These are phyloP conservation scores for Cajanus cajan DNA, from an alignment of 306 rosid genomes.

Conservation along the genomic window DNA sequence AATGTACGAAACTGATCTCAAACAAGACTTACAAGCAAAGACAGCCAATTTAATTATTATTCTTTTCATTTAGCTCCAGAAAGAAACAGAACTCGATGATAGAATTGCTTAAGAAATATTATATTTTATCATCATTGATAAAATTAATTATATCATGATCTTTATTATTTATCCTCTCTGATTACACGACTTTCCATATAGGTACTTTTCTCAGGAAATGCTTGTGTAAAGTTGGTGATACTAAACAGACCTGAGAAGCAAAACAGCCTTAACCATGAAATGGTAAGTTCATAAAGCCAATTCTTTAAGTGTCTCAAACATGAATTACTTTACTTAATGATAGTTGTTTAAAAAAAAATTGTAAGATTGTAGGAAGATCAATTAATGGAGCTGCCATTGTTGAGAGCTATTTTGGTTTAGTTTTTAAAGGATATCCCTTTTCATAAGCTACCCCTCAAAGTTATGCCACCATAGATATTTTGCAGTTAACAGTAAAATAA, in stretches of 20 bases:
- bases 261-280: slow-evolving; percentile 19
- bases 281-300: slow-evolving; percentile 8
- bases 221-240: slow-evolving; percentile 10
- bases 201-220: slow-evolving; percentile 31
- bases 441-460: not conserved
- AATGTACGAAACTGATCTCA: too few species aligned
- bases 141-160: not conserved
- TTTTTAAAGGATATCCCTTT: not conserved
- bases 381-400: not conserved
- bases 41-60: too few species aligned
- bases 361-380: not conserved
- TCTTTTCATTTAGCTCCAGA: too few species aligned
- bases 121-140: too few species aligned
- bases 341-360: not conserved
- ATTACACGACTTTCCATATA: not conserved
- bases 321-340: not conserved
- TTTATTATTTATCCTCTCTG: not conserved
- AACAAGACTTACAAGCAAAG: too few species aligned
- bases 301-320: not conserved
- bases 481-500: not conserved
- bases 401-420: not conserved
- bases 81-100: too few species aligned
- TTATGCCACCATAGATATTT: not conserved
- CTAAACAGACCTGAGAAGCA: slow-evolving; percentile 26
- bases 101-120: too few species aligned